Evolutionary conservation across 108 stramenopile species (phyloP), one percentile per base, ranked within the genome.

Genomic region (Epithemia pelagica): DNA sequence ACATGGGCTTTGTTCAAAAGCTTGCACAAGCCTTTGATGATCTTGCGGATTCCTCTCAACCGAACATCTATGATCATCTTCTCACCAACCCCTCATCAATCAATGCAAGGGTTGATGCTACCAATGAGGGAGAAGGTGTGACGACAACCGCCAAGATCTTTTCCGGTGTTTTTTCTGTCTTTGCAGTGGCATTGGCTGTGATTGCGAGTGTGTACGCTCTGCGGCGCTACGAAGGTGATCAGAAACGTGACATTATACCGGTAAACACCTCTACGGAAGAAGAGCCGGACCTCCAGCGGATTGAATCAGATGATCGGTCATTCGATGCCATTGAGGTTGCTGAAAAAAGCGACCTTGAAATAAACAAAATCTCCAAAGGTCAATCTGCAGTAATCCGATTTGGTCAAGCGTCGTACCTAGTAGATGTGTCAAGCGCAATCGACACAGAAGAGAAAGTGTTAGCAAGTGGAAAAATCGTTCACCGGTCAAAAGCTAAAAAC

Each of bases 91-190:
- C 37, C 37, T 46, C 37, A 15, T 46, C 67, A n/a, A 19, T 63
- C 30, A 23, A 24, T 51, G 32, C n/a, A 1, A 61, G 60, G n/a
- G 30, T 61, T 27, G 23, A 32, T 37, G 33, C n/a, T 51, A 63
- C 20, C 31, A 32, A 58, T 58, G 46, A 59, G 31, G 33, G 54
- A 32, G 37, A 15, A 19, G 58, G 58, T 25, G 56, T 68, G 27
- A 20, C 56, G 24, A 28, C n/a, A 59, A 55, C 28, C 3, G 22
- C 58, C 30, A 21, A 30, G 1, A 18, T 23, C 27, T 27, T 46
- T 22, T 25, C 59, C 22, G 15, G n/a, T n/a, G 58, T 68, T 46
- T 15, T 32, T 32, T 27, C 67, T 8, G 22, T 68, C 2, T 30
- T 30, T 20, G 67, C 58, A 5, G 31, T 32, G n/a, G 29, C 19